Evolutionary conservation across 2,329 filamentous ascomycete species (phyloP), one percentile per base, ranked within the genome.

Genomic region (Clonostachys byssicola): DNA sequence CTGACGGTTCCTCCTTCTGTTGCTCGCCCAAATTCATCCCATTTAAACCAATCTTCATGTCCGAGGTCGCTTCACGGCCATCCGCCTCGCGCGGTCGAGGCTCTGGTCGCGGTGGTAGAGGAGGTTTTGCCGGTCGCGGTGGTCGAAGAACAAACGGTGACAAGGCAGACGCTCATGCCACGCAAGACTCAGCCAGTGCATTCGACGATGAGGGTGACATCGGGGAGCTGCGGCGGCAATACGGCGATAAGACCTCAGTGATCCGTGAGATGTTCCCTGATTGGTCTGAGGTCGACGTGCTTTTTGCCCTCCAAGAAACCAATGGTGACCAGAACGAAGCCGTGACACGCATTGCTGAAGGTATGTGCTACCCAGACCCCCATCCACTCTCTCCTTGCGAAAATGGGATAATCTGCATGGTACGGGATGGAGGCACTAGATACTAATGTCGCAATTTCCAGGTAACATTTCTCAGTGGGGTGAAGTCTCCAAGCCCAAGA

Each of bases 261-360:
- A 84, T 99, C 66, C 91, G 89, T 73, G 92, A 96, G 68, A 85
- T 97, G 74, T 96, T 96, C 74, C 84, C 89, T 50, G 87, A 91
- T 69, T 97, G 92, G 94, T 92, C 91, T 58, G 89, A 96, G 62
- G 89, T 92, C 67, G 92, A 97, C 67, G 83, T 97, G 54, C 83
- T 97, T 54, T 94, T 94, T 66, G 92, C 92, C 52, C 78, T 99
- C 50, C 84, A 95, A 68, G 94, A 99, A 75, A 87, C 86, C 48
- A 81, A 89, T 59, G 89, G 88, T 59, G 88, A 94, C 68, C 76
- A 90, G 60, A 80, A 87, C 57, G 71, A 81, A 58, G 83, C 88
- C 55, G 87, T 89, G 63, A 84, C 87, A 60, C 84, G 85, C 68
- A 92, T 94, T 67, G 83, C 85, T 59, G 86, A 92, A 69, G 88